phyloP scores from a whole-genome alignment of 2,329 filamentous ascomycete genomes.

The Phialocephala sp. region DNA sequence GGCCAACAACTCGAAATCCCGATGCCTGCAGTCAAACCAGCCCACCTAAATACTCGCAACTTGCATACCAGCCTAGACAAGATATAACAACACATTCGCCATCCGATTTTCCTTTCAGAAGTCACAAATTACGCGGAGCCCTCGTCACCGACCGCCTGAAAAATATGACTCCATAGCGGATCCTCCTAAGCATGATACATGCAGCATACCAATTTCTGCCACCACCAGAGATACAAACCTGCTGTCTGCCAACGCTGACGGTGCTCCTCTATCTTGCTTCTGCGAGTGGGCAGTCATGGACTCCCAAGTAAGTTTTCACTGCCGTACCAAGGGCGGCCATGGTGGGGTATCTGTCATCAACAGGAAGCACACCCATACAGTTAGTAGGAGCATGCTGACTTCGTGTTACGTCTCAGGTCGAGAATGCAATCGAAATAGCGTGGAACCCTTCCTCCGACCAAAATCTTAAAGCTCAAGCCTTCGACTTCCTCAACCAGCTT shows the following conservation, averaged over 20 bases:
- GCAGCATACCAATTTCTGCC: slow-evolving; percentile 32
- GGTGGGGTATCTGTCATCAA: slow-evolving; percentile 15
- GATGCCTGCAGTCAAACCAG: not conserved
- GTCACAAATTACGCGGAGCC: not conserved
- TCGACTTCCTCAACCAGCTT: slow-evolving; percentile 79
- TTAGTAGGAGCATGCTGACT: slow-evolving; percentile 25
- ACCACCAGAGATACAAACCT: slow-evolving; percentile 32
- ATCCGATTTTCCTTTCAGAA: not conserved
- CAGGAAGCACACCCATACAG: not conserved
- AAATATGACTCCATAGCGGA: slow-evolving; percentile 40
- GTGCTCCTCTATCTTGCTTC: slow-evolving; percentile 4
- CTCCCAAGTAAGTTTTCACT: slow-evolving; percentile 39
- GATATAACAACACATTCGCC: not conserved
- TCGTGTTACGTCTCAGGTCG: slow-evolving; percentile 66
- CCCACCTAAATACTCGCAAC: not conserved
- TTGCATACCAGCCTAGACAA: not conserved
- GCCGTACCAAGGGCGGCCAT: slow-evolving; percentile 18
- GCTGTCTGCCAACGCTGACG: slow-evolving; percentile 3
- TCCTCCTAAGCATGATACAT: slow-evolving; percentile 38
- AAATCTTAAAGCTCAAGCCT: slow-evolving; percentile 79
- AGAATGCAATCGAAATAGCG: slow-evolving; percentile 94
- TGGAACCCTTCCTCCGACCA: slow-evolving; percentile 81
- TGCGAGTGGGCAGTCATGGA: slow-evolving; percentile 39
- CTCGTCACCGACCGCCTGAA: slow-evolving; percentile 23
- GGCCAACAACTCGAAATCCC: not conserved